These are phyloP conservation scores for Collybiopsis confluens DNA, from an alignment of 768 basidiomycete species.

Conservation along the genomic window DNA sequence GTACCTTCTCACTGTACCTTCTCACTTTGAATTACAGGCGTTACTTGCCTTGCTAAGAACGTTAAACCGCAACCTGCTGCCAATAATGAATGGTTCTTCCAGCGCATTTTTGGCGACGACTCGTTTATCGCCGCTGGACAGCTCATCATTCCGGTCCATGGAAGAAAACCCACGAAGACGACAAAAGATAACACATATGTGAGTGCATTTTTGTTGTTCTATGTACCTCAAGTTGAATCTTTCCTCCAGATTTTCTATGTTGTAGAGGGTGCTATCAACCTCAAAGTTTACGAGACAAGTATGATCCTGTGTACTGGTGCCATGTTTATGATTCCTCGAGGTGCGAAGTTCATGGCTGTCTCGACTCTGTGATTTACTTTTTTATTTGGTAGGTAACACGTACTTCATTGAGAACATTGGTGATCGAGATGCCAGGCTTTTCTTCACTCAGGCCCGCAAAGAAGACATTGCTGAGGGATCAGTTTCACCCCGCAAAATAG, in stretches of 20 bases:
- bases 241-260: slow-evolving; percentile 51
- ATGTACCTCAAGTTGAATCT: neutral
- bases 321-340: slow-evolving; percentile 68
- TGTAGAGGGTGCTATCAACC: slow-evolving; percentile 83
- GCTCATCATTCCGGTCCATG: slow-evolving; percentile 71
- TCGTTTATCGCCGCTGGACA: slow-evolving; percentile 91
- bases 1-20: slow-evolving; percentile 3
- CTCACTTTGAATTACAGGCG: slow-evolving; percentile 43
- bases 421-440: slow-evolving; percentile 74
- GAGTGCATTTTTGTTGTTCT: slow-evolving; percentile 24
- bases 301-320: slow-evolving; percentile 67
- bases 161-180: slow-evolving; percentile 82
- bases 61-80: slow-evolving; percentile 56
- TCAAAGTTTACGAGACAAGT: slow-evolving; percentile 75
- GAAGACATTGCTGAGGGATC: slow-evolving; percentile 14
- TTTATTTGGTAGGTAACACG: slow-evolving; percentile 62
- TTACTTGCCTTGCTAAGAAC: slow-evolving; percentile 74
- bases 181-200: slow-evolving; percentile 95
- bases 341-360: slow-evolving; percentile 27
- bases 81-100: slow-evolving; percentile 74
- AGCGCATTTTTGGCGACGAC: slow-evolving; percentile 89
- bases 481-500: neutral
- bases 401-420: slow-evolving; percentile 89
- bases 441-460: slow-evolving; percentile 87
- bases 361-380: neutral